phyloP scores from a whole-genome alignment of 1,139 yeast genomes.

The Hyphopichia burtonii region DNA sequence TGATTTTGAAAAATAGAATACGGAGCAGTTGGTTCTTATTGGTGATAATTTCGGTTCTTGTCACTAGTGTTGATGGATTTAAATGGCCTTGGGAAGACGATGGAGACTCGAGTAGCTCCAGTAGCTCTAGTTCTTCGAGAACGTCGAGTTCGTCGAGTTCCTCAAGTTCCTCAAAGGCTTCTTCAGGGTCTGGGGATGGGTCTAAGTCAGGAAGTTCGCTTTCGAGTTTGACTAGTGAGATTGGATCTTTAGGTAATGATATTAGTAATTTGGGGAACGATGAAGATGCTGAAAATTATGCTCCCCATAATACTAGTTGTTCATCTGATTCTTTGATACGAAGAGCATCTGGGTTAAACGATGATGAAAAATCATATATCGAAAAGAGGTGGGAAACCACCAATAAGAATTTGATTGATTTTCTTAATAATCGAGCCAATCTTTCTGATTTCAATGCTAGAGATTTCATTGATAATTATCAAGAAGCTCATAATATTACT shows the following conservation, averaged over 20 bases:
- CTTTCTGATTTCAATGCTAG: slow-evolving; percentile 34
- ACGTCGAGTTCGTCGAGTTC: neutral
- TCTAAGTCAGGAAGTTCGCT: neutral
- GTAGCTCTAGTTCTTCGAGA: neutral
- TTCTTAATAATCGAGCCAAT: slow-evolving; percentile 30
- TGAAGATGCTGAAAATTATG: slow-evolving; percentile 17
- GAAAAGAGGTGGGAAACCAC: slow-evolving; percentile 27
- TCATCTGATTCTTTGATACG: slow-evolving; percentile 23
- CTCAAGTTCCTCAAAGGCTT: neutral
- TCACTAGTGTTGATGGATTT: slow-evolving; percentile 5
- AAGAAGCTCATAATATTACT: slow-evolving; percentile 31
- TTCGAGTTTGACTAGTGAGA: neutral
- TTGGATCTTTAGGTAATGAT: slow-evolving; percentile 5
- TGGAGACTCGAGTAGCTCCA: too few relatives aligned
- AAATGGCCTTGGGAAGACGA: slow-evolving; percentile 18
- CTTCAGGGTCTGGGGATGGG: neutral
- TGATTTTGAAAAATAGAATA: neutral
- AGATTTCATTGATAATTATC: slow-evolving; percentile 23
- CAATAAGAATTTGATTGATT: slow-evolving; percentile 29
- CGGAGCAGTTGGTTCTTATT: neutral
- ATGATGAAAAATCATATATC: slow-evolving; percentile 29
- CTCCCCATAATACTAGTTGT: slow-evolving; percentile 26
- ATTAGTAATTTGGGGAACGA: neutral
- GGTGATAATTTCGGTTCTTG: neutral
- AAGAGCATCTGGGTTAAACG: slow-evolving; percentile 26